Conservation (phyloP, 371 early-diverging fungal genomes). For the Mucor plumbeus region DNA sequence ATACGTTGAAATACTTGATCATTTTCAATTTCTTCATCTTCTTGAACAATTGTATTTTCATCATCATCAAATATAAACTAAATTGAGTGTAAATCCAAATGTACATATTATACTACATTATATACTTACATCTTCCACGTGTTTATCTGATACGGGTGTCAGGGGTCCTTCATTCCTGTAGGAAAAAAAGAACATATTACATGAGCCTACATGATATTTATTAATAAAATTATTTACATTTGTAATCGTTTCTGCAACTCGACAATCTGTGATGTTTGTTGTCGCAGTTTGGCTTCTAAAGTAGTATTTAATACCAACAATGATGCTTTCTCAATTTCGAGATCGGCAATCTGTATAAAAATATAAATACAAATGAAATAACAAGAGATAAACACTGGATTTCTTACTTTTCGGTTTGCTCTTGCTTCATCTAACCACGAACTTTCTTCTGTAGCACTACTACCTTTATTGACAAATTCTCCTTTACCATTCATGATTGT, state of each 20-base stretch:
- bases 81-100: background rate
- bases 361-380: slow-evolving; percentile 7
- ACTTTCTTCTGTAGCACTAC: slow-evolving; percentile 23
- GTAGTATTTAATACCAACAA: slow-evolving; percentile 49
- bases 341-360: slow-evolving; percentile 50
- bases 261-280: slow-evolving; percentile 46
- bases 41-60: slow-evolving; percentile 2
- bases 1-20: slow-evolving; percentile 36
- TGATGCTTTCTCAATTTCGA: slow-evolving; percentile 56
- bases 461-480: slow-evolving; percentile 47
- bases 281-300: slow-evolving; percentile 49
- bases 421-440: slow-evolving; percentile 44
- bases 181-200: background rate
- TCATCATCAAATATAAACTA: slow-evolving; percentile 14
- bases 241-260: slow-evolving; percentile 51
- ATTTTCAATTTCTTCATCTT: slow-evolving; percentile 29
- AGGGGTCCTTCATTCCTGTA: slow-evolving; percentile 34
- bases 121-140: slow-evolving; percentile 21
- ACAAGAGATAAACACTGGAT: background rate
- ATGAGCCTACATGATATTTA: slow-evolving; percentile 12
- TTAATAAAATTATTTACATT: slow-evolving; percentile 33
- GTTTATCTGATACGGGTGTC: slow-evolving; percentile 34
- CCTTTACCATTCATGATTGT: slow-evolving; percentile 59
- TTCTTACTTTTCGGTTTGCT: slow-evolving; percentile 33
- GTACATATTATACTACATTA: background rate